Percentiles rank a stretch among this genome's conserved stretches.
Evolutionary conservation across 176 grass and related monocot genomes (phyloP).

Genomic region (Bonia amplexicaulis): DNA sequence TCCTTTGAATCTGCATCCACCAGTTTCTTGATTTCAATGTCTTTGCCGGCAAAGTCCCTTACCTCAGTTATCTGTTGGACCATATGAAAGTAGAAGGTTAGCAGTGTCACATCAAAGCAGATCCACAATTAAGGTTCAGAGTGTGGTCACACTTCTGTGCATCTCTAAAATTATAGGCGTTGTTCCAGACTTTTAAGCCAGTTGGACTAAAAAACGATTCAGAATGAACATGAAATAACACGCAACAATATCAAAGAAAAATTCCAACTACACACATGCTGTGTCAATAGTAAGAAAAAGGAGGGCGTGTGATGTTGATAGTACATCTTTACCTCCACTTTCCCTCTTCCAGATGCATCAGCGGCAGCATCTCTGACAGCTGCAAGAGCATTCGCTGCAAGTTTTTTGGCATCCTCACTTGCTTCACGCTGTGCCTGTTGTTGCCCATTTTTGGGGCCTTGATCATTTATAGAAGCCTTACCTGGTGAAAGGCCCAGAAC

Average conservation of each 20-base stretch:
- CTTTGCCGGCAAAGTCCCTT: slow-evolving; percentile 86
- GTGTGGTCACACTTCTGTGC: neutral
- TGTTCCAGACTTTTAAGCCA: neutral
- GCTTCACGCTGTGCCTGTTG: slow-evolving; percentile 38
- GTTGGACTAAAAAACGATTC: neutral
- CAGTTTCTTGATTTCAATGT: slow-evolving; percentile 87
- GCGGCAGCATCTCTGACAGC: slow-evolving; percentile 64
- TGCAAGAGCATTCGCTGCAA: slow-evolving; percentile 81
- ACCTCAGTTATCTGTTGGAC: slow-evolving; percentile 75
- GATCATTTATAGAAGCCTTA: slow-evolving; percentile 25
- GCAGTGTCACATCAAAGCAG: neutral
- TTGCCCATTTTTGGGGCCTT: slow-evolving; percentile 34
- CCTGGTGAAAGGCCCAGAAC: slow-evolving; percentile 61
- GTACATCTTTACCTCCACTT: slow-evolving; percentile 65
- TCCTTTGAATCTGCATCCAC: slow-evolving; percentile 89
- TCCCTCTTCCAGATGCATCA: slow-evolving; percentile 63
- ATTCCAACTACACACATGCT: neutral
- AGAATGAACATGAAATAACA: neutral
- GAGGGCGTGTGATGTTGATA: neutral
- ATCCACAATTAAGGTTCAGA: neutral
- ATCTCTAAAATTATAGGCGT: neutral
- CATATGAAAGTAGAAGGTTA: slow-evolving; percentile 8
- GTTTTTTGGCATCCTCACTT: slow-evolving; percentile 66
- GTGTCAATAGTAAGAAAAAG: neutral
- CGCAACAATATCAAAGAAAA: neutral